Evolutionary conservation across 2,329 filamentous ascomycete genomes (phyloP), one percentile per base, ranked within the genome.

Genomic region (Sarocladium strictum): DNA sequence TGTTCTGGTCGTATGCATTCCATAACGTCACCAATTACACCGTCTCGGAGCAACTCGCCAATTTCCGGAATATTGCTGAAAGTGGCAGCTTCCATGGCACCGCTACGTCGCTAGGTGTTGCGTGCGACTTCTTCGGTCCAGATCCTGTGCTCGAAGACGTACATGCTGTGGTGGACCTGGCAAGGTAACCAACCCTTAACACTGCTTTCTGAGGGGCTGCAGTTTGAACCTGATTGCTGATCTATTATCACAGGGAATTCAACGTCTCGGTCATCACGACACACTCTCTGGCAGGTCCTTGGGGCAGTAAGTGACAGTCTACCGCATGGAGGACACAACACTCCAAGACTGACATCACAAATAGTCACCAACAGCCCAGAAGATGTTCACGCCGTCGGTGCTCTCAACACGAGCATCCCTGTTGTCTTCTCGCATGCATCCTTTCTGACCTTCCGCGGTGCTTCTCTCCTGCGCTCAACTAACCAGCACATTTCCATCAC

Each of bases 401-500:
- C 29, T 32, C 29, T 32, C 29, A 32, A 32, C 29, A 32, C 29
- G 12, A 32, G 64, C 29, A 72, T 72, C 12, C 76, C 79, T 0
- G 64, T 81, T 2, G 68, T 83, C 53, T 76, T 83, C 62, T 76
- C 77, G 0, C 80, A 83, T 59, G 77, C 69, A 0, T 69, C 66
- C 12, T 77, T 70, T 63, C 62, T 80, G n/a, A 73, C 72, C 0
- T 62, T 68, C 0, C 54, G 57, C 0, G 72, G 75, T 12, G 67
- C 68, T 0, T 53, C 63, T 1, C 67, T 79, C 0, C 70, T 83
- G 0, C 75, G 76, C 10, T 57, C 64, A 0, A 72, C 72, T 1
- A 76, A 83, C 63, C 74, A 81, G 52, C 76, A 77, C 64, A 65
- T 84, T 40, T 79, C 78, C 53, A 79, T 79, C 56, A 83, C 81